Conservation (phyloP, 768 basidiomycete species). For the Dacryopinax primogenitus region DNA sequence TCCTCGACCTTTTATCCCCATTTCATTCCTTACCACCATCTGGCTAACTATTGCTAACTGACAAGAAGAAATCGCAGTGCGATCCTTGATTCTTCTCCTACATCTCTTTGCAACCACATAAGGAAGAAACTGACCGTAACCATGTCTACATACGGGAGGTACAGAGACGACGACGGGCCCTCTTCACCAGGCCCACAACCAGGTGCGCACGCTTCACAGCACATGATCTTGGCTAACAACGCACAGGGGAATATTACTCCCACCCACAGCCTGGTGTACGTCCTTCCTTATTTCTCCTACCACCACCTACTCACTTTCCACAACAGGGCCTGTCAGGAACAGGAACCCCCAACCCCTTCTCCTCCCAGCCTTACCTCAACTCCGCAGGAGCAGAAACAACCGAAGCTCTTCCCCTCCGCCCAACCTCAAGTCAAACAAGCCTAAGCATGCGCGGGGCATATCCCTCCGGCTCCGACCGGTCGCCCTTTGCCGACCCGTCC, state of each 20-base stretch:
- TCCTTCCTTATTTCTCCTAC: background rate
- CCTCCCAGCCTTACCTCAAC: slow-evolving; percentile 4
- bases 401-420: background rate
- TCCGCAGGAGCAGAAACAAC: background rate
- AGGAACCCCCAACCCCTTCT: slow-evolving; percentile 8
- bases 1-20: background rate
- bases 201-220: background rate
- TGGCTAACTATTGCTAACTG: no score
- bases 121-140: background rate
- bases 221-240: background rate
- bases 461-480: no score
- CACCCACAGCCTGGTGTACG: background rate
- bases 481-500: background rate
- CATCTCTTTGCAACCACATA: no score
- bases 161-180: background rate
- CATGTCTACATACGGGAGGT: background rate
- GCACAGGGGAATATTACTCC: background rate
- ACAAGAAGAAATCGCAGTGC: no score
- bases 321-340: background rate
- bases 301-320: background rate
- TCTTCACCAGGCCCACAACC: background rate
- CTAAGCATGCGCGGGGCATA: no score
- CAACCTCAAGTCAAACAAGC: background rate
- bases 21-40: background rate
- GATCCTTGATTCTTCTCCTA: no score